Conservation (phyloP, 176 grass and related monocot genomes). For the Bromus sterilis region DNA sequence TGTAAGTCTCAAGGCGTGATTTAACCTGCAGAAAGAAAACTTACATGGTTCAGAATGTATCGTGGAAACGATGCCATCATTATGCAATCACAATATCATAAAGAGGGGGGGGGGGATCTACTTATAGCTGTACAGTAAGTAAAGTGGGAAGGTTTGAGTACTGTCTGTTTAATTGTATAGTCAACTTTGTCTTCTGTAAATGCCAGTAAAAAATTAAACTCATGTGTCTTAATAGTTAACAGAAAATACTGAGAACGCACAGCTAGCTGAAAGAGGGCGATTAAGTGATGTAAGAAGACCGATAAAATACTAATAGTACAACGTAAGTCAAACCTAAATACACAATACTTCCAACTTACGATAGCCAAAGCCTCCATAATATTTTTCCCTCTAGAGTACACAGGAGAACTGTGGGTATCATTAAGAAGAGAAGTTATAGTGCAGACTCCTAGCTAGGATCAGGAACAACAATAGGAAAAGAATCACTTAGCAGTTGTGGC, state of each 20-base stretch:
- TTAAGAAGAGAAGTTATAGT: neutral
- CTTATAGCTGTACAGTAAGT: neutral
- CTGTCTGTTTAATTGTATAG: neutral
- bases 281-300: neutral
- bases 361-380: neutral
- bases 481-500: neutral
- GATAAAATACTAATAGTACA: neutral
- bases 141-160: constrained; percentile 2
- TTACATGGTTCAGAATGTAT: neutral
- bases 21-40: constrained; percentile 45
- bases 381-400: neutral
- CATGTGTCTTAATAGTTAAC: neutral
- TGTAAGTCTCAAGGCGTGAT: constrained; percentile 77
- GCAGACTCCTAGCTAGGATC: neutral
- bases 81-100: neutral
- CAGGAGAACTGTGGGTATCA: neutral
- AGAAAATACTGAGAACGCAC: neutral
- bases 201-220: constrained; percentile 3
- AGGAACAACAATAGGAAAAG: neutral
- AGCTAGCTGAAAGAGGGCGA: neutral
- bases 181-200: neutral
- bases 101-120: neutral
- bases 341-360: neutral
- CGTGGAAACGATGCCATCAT: neutral
- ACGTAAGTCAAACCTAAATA: neutral